Percentiles rank a stretch among this genome's conserved stretches.
These are phyloP conservation scores for Cymbopogon citratus DNA, from an alignment of 176 grass and related monocot species.

Conservation along the genomic window DNA sequence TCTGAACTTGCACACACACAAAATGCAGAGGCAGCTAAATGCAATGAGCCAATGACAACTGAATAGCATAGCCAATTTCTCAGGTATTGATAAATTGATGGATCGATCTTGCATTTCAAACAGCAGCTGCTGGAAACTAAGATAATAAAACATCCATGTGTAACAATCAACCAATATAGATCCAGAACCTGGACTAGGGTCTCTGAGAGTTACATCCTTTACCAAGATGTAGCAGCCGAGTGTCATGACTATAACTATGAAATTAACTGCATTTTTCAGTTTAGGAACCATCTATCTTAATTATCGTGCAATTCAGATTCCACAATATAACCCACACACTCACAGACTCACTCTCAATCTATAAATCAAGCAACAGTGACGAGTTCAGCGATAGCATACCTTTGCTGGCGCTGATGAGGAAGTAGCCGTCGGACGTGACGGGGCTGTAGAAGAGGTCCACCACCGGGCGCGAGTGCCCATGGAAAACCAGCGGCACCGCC, in stretches of 20 bases:
- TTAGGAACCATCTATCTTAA: neutral
- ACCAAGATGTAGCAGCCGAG: neutral
- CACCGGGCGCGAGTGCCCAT: constrained; percentile 95
- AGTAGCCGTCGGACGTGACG: constrained; percentile 79
- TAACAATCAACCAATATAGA: neutral
- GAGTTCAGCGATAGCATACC: constrained; percentile 26
- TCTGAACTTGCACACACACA: neutral
- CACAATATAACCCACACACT: neutral
- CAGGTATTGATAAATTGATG: neutral
- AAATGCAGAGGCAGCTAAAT: neutral
- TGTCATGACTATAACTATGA: neutral
- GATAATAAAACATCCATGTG: neutral
- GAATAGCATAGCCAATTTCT: neutral
- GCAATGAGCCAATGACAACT: neutral
- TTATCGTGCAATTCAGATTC: neutral
- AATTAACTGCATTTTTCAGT: neutral
- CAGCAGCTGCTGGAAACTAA: neutral
- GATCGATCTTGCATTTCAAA: neutral
- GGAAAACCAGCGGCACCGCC: constrained; percentile 76
- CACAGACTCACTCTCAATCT: too few species aligned
- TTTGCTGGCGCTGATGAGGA: constrained; percentile 97
- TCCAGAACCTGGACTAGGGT: neutral
- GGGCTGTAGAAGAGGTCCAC: constrained; percentile 90
- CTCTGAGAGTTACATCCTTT: neutral
- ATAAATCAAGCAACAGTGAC: neutral